Evolutionary conservation across 78 protist genomes (phyloP).

Genomic region (Dictyostelium purpureum): DNA sequence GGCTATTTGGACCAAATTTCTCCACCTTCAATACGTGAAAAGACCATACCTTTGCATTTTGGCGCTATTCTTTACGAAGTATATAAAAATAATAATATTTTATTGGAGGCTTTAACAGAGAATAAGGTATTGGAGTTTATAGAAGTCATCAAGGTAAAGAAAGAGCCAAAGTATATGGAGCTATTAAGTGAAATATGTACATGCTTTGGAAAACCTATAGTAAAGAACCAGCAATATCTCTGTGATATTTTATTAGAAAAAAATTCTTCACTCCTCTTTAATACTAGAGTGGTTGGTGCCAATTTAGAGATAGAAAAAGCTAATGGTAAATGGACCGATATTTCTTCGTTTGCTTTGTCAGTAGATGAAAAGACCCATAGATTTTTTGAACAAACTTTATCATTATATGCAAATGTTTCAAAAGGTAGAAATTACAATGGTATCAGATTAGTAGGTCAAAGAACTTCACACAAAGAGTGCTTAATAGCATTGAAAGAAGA

Average conservation of each 20-base stretch:
- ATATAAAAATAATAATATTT: constrained; percentile 51
- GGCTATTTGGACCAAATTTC: constrained; percentile 19
- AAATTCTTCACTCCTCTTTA: constrained; percentile 14
- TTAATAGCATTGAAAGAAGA: constrained; percentile 55
- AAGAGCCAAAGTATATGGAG: constrained; percentile 58
- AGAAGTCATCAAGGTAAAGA: constrained; percentile 13
- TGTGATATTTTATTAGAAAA: constrained; percentile 37
- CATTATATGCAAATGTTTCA: constrained; percentile 50
- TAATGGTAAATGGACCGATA: constrained; percentile 29
- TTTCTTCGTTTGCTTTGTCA: not conserved
- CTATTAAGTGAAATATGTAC: constrained; percentile 46
- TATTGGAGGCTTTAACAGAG: constrained; percentile 42
- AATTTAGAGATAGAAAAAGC: constrained; percentile 37
- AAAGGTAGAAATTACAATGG: constrained; percentile 72
- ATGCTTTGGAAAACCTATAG: constrained; percentile 52
- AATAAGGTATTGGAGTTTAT: constrained; percentile 36
- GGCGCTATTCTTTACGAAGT: constrained; percentile 41
- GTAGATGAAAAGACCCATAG: constrained; percentile 49
- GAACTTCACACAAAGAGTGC: constrained; percentile 37
- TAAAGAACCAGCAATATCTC: constrained; percentile 65
- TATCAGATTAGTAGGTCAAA: constrained; percentile 28
- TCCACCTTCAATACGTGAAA: constrained; percentile 1
- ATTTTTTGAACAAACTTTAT: constrained; percentile 45
- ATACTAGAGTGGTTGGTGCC: not conserved
- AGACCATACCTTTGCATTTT: constrained; percentile 1